Base-by-base conservation (phyloP, 2,329 filamentous ascomycete species). In the Grosmannia huntii region DNA sequence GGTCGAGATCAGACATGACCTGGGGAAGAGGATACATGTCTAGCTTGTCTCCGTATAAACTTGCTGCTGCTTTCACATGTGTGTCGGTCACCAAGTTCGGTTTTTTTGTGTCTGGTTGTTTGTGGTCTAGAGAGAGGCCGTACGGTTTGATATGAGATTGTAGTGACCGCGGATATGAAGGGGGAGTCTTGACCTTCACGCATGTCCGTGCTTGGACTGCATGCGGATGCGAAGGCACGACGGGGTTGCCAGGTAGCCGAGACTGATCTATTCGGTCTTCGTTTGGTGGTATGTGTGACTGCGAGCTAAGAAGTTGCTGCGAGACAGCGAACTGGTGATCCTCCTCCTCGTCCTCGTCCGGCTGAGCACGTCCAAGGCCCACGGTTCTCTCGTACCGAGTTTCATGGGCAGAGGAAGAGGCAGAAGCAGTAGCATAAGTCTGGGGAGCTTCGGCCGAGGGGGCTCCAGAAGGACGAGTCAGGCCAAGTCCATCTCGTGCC, bases 1-100 rank as follows among this genome's bases (percentile, higher is more conserved):
- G 58, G 16, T 59, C 58, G 1, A 63, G 58, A 36, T 62, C 62
- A 0, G 62, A 62, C 33, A 57, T 27, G 12, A 63, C 36, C 4
- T 59, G 58, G 21, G 62, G 62, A 19, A 51, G 12, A 9, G 44
- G 46, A 2, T 12, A 19, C 1, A 6, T 10, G 11, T 14, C 23
- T 3, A 36, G 19, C 2, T 48, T 21, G n/a, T 36, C 38, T 4
- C 48, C 38, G 2, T 12, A n/a, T n/a, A 19, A 38, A 12, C 12
- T 4, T 7, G 23, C 49, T 5, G 51, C 36, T 28, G 36, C 14
- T 2, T 46, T 19, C 16, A 16, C 46, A 7, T 31, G 11, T 14
- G 11, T 27, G 5, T 25, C 23, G 38, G 21, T 25, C 53, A 9
- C 16, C 25, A 12, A 11, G 53, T 28, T 28, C 23, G 11, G 53